These are phyloP conservation scores for Bothriochloa decipiens DNA, from an alignment of 176 grass and related monocot species.

Conservation along the genomic window DNA sequence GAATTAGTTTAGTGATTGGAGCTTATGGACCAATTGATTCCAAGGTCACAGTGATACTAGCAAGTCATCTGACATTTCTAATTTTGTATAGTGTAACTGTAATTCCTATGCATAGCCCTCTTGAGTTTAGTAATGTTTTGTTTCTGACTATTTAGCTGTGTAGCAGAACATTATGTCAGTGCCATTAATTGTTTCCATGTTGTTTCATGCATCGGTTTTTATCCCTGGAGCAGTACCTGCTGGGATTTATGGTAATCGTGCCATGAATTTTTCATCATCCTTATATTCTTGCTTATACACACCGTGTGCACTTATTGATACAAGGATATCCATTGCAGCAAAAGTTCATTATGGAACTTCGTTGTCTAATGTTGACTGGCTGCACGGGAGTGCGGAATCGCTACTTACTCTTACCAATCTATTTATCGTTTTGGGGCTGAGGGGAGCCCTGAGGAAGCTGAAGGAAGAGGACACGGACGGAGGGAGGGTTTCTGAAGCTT, in stretches of 20 bases:
- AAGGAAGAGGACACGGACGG: slow-evolving; percentile 51
- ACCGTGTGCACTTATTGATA: background rate
- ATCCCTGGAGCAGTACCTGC: slow-evolving; percentile 71
- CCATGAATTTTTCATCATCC: slow-evolving; percentile 15
- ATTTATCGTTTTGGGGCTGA: slow-evolving; percentile 81
- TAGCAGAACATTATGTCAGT: slow-evolving; percentile 12
- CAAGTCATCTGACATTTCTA: background rate
- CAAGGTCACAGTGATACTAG: background rate
- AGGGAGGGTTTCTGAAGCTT: slow-evolving; percentile 42
- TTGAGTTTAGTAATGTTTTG: background rate
- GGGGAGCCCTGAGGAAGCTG: slow-evolving; percentile 68
- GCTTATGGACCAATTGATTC: background rate
- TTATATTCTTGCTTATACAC: slow-evolving; percentile 4
- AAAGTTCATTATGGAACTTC: slow-evolving; percentile 91
- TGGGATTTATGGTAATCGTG: slow-evolving; percentile 93
- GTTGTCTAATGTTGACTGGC: slow-evolving; percentile 77
- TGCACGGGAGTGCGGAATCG: slow-evolving; percentile 81
- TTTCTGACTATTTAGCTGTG: slow-evolving; percentile 32
- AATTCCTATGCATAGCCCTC: background rate
- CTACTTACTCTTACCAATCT: slow-evolving; percentile 89
- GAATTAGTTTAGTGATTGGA: background rate
- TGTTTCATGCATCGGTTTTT: slow-evolving; percentile 66
- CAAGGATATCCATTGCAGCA: slow-evolving; percentile 43
- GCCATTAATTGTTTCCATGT: slow-evolving; percentile 58
- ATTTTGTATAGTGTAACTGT: background rate